Conservation (phyloP, 2,329 filamentous ascomycete species). For the Rugonectria rugulosa region DNA sequence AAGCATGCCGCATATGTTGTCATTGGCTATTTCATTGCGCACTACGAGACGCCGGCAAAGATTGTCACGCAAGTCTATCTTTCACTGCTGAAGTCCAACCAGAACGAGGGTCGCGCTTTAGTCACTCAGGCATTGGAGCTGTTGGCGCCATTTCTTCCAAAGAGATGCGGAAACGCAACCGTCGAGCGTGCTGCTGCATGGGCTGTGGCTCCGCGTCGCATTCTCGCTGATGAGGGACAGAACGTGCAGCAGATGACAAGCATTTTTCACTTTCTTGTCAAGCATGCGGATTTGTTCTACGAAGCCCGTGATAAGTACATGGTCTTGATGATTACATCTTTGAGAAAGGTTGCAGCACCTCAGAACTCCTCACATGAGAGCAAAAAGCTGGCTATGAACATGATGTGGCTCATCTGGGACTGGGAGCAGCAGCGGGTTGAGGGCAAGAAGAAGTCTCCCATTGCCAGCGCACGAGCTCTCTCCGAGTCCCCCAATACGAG, state of each 20-base stretch:
- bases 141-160: slow-evolving; percentile 91
- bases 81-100: slow-evolving; percentile 87
- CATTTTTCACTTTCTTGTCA: slow-evolving; percentile 96
- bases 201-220: slow-evolving; percentile 89
- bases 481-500: slow-evolving; percentile 76
- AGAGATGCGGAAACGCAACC: slow-evolving; percentile 73
- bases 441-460: slow-evolving; percentile 55
- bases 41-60: slow-evolving; percentile 95
- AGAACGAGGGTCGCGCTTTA: slow-evolving; percentile 90
- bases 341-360: slow-evolving; percentile 85
- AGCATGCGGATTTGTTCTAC: slow-evolving; percentile 92
- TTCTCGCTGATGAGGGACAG: slow-evolving; percentile 91
- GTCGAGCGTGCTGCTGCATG: slow-evolving; percentile 82
- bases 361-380: slow-evolving; percentile 88
- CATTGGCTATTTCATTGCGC: slow-evolving; percentile 96
- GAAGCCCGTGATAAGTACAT: slow-evolving; percentile 93
- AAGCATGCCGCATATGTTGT: slow-evolving; percentile 98
- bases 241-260: slow-evolving; percentile 96
- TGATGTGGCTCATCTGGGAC: slow-evolving; percentile 89
- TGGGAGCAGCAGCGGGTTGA: slow-evolving; percentile 89
- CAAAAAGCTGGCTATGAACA: slow-evolving; percentile 87
- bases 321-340: slow-evolving; percentile 84
- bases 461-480: slow-evolving; percentile 43
- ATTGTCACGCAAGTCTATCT: slow-evolving; percentile 96
- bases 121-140: slow-evolving; percentile 95